Evolutionary conservation across 345 rosid genomes (phyloP).

Genomic region (Hibiscus tridactylites): DNA sequence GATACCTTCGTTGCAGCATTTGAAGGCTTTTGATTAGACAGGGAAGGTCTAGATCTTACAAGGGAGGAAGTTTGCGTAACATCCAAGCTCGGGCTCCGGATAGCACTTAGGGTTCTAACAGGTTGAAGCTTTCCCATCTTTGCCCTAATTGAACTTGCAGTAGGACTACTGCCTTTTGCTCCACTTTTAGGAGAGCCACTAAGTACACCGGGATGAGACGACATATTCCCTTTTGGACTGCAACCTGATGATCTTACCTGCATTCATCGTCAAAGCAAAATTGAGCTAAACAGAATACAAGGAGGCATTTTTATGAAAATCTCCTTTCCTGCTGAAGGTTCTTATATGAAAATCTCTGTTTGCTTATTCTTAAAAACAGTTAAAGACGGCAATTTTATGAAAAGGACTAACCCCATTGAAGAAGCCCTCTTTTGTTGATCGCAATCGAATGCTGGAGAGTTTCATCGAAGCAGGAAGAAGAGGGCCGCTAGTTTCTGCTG

Average conservation of each 20-base stretch:
- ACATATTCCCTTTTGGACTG: slow-evolving; percentile 37
- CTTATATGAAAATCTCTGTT: slow-evolving; percentile 3
- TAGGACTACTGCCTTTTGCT: slow-evolving; percentile 22
- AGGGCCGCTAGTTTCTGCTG: slow-evolving; percentile 22
- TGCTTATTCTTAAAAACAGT: neutral
- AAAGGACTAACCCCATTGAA: slow-evolving; percentile 80
- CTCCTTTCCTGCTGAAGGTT: neutral
- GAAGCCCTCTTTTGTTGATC: slow-evolving; percentile 89
- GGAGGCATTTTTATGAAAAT: neutral
- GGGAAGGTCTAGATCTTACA: slow-evolving; percentile 20
- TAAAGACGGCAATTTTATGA: slow-evolving; percentile 9
- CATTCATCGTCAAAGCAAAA: slow-evolving; percentile 15
- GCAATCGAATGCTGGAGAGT: slow-evolving; percentile 85
- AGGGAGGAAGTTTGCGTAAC: slow-evolving; percentile 18
- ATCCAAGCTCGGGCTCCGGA: slow-evolving; percentile 22
- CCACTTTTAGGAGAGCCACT: slow-evolving; percentile 31
- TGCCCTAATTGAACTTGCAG: slow-evolving; percentile 26
- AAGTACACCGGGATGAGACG: slow-evolving; percentile 23
- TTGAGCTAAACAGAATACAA: neutral
- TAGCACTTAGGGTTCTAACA: slow-evolving; percentile 18
- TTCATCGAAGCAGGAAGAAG: slow-evolving; percentile 32
- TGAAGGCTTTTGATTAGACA: slow-evolving; percentile 31
- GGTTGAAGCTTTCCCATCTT: slow-evolving; percentile 47
- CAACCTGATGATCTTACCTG: slow-evolving; percentile 45
- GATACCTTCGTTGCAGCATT: slow-evolving; percentile 26